phyloP scores from a whole-genome alignment of 331 rosid species.

The Malus hybrid region DNA sequence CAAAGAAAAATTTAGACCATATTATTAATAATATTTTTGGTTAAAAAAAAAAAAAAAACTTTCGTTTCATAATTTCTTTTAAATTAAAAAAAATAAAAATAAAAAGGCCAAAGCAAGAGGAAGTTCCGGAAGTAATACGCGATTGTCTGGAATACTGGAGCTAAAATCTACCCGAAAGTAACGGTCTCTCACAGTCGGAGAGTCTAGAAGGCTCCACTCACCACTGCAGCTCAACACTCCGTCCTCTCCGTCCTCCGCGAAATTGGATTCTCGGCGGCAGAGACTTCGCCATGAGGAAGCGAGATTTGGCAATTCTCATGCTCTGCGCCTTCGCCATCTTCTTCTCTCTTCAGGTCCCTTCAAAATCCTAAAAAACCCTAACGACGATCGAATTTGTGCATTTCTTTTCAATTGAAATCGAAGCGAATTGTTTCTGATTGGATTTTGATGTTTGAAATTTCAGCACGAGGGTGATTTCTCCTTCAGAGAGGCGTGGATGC shows the following conservation, averaged over 20 bases:
- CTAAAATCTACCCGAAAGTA: not conserved
- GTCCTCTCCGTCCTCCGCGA: not conserved
- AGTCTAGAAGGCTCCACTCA: not conserved
- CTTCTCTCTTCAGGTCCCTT: conserved; percentile 84
- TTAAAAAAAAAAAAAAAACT: no score
- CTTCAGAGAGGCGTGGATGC: conserved; percentile 96
- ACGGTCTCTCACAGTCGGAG: not conserved
- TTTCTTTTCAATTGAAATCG: not conserved
- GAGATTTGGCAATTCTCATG: conserved; percentile 97
- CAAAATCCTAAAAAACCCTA: not conserved
- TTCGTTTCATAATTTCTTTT: no score
- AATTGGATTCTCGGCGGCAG: not conserved
- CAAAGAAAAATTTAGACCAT: accelerated
- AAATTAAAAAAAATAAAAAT: no score
- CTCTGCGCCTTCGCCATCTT: conserved; percentile 95
- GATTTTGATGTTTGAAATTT: not conserved
- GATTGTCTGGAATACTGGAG: not conserved
- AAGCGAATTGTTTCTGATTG: not conserved
- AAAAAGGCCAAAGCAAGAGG: not conserved
- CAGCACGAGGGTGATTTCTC: conserved; percentile 97
- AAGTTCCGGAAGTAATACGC: not conserved
- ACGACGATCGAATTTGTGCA: not conserved
- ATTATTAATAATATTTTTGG: no score
- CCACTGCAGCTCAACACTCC: not conserved
- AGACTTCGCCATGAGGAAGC: conserved; percentile 74